Percentiles rank a stretch among this genome's conserved stretches.
Evolutionary conservation across 108 stramenopile genomes (phyloP).

Genomic region (Schizochytrium sp.): DNA sequence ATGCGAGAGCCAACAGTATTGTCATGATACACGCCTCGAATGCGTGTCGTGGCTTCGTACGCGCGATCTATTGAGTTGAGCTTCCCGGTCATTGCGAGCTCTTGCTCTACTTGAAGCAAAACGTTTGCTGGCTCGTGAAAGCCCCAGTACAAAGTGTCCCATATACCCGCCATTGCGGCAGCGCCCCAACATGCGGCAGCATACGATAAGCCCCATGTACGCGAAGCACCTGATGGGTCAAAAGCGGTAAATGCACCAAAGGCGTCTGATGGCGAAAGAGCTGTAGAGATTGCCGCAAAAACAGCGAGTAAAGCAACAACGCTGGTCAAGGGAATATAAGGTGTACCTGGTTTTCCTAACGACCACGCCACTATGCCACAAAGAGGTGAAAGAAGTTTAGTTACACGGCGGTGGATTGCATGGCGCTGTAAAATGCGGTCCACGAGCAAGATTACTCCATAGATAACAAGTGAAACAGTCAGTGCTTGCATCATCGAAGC

Average conservation of each 20-base stretch:
- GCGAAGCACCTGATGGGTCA: too few species aligned
- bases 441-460: not conserved
- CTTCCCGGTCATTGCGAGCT: not conserved
- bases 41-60: not conserved
- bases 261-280: too few species aligned
- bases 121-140: not conserved
- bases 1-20: not conserved
- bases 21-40: not conserved
- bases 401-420: too few species aligned
- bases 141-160: not conserved
- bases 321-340: too few species aligned
- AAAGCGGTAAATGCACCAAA: too few species aligned
- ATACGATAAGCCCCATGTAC: too few species aligned
- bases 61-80: not conserved
- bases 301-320: too few species aligned
- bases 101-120: not conserved
- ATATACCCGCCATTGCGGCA: not conserved
- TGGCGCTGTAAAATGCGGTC: not conserved
- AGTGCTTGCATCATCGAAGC: not conserved
- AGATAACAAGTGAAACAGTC: not conserved
- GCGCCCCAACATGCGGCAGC: not conserved
- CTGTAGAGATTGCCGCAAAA: too few species aligned
- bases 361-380: too few species aligned
- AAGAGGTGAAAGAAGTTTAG: too few species aligned
- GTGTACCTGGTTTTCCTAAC: too few species aligned